Evolutionary conservation across 352 stramenopile species (phyloP).

Genomic region (Phytopythium oedochilum): DNA sequence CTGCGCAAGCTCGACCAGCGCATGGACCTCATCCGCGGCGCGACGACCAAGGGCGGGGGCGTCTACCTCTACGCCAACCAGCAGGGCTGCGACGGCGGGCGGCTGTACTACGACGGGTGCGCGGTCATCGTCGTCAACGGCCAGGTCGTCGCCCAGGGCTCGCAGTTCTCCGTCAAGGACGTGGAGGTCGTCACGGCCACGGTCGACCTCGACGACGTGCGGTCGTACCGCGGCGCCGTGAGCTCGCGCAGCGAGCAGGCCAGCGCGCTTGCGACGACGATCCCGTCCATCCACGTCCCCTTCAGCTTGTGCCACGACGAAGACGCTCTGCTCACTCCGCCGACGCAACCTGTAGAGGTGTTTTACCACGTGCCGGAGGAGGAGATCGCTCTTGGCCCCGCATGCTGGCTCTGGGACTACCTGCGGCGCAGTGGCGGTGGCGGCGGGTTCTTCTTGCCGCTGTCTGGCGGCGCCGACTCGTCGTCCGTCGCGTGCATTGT

Average conservation of each 20-base stretch:
- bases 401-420: slow-evolving; percentile 99
- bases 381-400: slow-evolving; percentile 96
- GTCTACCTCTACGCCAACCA: slow-evolving; percentile 99
- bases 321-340: slow-evolving; percentile 19
- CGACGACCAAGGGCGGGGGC: slow-evolving; percentile 95
- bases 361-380: slow-evolving; percentile 91
- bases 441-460: slow-evolving; percentile 93
- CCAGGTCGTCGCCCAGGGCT: slow-evolving; percentile 93
- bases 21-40: slow-evolving; percentile 89
- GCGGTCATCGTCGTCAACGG: slow-evolving; percentile 97
- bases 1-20: slow-evolving; percentile 92
- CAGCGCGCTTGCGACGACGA: slow-evolving; percentile 57
- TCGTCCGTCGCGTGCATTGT: slow-evolving; percentile 96
- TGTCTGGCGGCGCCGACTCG: slow-evolving; percentile 96
- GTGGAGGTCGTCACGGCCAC: slow-evolving; percentile 97
- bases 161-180: slow-evolving; percentile 96
- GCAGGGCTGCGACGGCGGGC: slow-evolving; percentile 95
- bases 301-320: slow-evolving; percentile 80
- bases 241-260: slow-evolving; percentile 95
- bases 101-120: slow-evolving; percentile 97
- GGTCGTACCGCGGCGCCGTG: slow-evolving; percentile 92
- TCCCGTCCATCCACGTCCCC: slow-evolving; percentile 68
- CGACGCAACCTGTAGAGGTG: slow-evolving; percentile 57
- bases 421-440: slow-evolving; percentile 83
- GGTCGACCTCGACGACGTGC: slow-evolving; percentile 97